Evolutionary conservation across 129 eudicot species (phyloP).

Genomic region (Flaveria brownii): DNA sequence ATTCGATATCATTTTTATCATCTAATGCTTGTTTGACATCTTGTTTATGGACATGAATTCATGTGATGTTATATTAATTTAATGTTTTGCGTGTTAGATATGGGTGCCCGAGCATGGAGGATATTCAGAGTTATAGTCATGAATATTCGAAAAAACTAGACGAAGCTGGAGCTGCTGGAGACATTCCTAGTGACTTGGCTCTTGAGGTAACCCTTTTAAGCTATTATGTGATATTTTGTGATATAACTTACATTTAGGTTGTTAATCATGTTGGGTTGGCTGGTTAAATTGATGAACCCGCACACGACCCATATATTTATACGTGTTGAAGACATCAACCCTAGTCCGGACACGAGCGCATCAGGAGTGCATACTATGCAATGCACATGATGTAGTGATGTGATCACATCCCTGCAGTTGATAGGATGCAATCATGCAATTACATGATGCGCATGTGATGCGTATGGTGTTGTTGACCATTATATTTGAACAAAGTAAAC

Average conservation of each 20-base stretch:
- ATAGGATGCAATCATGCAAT: no score
- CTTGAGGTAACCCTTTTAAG: constrained; percentile 44
- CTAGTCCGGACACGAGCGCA: background rate
- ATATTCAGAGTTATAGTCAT: constrained; percentile 64
- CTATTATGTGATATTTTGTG: background rate
- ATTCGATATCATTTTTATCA: background rate
- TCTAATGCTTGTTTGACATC: background rate
- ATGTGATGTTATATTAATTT: background rate
- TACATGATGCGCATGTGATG: no score
- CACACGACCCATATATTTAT: background rate
- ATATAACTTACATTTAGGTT: background rate
- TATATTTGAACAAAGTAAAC: no score
- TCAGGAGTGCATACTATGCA: no score
- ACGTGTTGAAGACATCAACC: background rate
- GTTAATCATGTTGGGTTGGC: background rate
- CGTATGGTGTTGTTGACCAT: no score
- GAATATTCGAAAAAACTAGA: constrained; percentile 66
- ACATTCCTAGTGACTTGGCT: constrained; percentile 78
- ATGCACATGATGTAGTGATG: no score
- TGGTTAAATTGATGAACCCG: background rate
- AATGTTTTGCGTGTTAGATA: constrained; percentile 17
- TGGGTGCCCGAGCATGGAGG: constrained; percentile 85
- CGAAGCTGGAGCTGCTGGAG: constrained; percentile 69
- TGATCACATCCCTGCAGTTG: no score
- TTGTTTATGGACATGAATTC: background rate